phyloP scores from a whole-genome alignment of 129 eudicot species.

The Helianthus tuberosus region DNA sequence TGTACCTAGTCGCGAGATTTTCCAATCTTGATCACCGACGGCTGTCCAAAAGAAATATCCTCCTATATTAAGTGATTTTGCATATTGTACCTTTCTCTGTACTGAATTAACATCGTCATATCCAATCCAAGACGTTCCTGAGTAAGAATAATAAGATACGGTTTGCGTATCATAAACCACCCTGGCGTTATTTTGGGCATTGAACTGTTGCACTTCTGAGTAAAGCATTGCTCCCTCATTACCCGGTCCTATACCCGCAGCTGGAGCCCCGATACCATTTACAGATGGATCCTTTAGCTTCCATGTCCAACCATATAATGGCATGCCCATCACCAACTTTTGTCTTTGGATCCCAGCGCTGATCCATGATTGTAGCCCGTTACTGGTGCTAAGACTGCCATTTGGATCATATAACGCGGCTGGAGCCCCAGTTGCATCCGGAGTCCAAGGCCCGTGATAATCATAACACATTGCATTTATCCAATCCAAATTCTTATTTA shows the following conservation, averaged over 20 bases:
- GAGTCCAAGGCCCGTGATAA: slow-evolving; percentile 65
- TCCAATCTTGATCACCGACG: slow-evolving; percentile 56
- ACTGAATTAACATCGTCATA: slow-evolving; percentile 62
- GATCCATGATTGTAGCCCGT: slow-evolving; percentile 73
- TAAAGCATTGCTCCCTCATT: slow-evolving; percentile 41
- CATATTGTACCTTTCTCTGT: slow-evolving; percentile 46
- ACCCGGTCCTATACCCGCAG: slow-evolving; percentile 65
- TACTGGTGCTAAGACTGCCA: slow-evolving; percentile 63
- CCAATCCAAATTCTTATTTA: slow-evolving; percentile 66
- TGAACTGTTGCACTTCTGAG: slow-evolving; percentile 44
- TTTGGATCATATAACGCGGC: slow-evolving; percentile 57
- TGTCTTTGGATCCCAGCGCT: slow-evolving; percentile 48
- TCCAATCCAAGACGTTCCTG: slow-evolving; percentile 67
- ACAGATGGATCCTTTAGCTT: slow-evolving; percentile 44
- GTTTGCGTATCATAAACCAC: slow-evolving; percentile 55
- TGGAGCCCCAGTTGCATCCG: slow-evolving; percentile 52
- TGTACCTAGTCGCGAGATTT: slow-evolving; percentile 60
- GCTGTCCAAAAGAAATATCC: slow-evolving; percentile 87
- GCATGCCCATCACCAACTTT: slow-evolving; percentile 79
- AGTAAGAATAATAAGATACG: slow-evolving; percentile 57
- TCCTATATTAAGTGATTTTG: slow-evolving; percentile 51
- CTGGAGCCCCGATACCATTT: slow-evolving; percentile 65
- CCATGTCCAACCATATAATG: slow-evolving; percentile 82
- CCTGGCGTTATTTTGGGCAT: slow-evolving; percentile 44
- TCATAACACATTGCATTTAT: slow-evolving; percentile 78